A percentile compares a stretch with the other conserved stretches of the same genome.
Evolutionary conservation across 805 yeast genomes (phyloP).

Genomic region (Candida germanica): DNA sequence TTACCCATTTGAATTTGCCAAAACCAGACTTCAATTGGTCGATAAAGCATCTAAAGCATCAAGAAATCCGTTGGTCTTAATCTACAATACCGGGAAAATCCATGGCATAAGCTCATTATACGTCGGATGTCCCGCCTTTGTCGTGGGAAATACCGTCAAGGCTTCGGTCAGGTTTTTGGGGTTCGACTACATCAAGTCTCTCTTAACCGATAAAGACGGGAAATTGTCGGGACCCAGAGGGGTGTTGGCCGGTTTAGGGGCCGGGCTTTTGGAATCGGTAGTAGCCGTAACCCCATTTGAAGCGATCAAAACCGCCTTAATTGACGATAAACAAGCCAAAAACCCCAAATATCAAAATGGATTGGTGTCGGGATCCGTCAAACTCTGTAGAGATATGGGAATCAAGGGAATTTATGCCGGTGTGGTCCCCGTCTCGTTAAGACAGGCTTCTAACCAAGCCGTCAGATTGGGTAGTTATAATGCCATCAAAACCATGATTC

Average conservation of each 20-base stretch:
- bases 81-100: slow-evolving; percentile 66
- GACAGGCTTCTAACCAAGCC: slow-evolving; percentile 95
- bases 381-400: slow-evolving; percentile 74
- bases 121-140: slow-evolving; percentile 96
- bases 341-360: slow-evolving; percentile 76
- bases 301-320: slow-evolving; percentile 92
- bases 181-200: slow-evolving; percentile 78
- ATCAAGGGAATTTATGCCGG: slow-evolving; percentile 84
- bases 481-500: slow-evolving; percentile 75
- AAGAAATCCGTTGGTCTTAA: slow-evolving; percentile 79
- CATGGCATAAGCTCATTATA: slow-evolving; percentile 81
- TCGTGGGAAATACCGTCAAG: slow-evolving; percentile 92
- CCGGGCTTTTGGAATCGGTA: slow-evolving; percentile 88
- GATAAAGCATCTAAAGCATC: slow-evolving; percentile 63
- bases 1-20: slow-evolving; percentile 96
- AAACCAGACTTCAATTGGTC: slow-evolving; percentile 83
- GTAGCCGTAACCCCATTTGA: slow-evolving; percentile 96
- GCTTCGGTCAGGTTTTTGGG: slow-evolving; percentile 95
- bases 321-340: slow-evolving; percentile 81
- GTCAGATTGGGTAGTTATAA: slow-evolving; percentile 93
- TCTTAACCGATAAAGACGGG: slow-evolving; percentile 79
- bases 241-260: slow-evolving; percentile 95
- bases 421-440: slow-evolving; percentile 83
- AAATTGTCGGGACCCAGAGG: slow-evolving; percentile 88
- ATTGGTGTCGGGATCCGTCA: slow-evolving; percentile 57